Percentiles rank a stretch among this genome's conserved stretches.
phyloP scores from a whole-genome alignment of 2,329 filamentous ascomycete genomes.

The Fusarium pseudonygamai region DNA sequence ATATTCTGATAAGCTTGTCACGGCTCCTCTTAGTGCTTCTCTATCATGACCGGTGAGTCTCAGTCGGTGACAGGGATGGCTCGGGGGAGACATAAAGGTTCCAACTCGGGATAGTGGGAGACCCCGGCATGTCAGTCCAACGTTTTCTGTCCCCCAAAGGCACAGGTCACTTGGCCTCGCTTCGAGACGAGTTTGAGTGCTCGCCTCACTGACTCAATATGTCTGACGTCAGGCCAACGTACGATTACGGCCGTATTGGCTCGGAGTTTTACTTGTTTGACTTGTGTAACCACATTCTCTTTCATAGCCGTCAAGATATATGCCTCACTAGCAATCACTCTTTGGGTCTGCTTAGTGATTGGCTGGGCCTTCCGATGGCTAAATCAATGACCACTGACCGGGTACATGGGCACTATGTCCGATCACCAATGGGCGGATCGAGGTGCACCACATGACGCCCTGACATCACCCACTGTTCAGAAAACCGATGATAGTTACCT shows the following conservation, averaged over 20 bases:
- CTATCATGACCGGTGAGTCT: neutral
- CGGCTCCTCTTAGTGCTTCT: neutral
- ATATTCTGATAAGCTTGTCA: neutral
- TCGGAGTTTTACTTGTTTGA: neutral
- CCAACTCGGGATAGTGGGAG: neutral
- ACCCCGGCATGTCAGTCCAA: fast-evolving
- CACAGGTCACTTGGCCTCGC: neutral
- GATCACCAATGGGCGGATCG: neutral
- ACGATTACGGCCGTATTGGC: neutral
- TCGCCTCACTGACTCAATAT: neutral
- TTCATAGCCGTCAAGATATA: fast-evolving
- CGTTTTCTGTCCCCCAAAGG: neutral
- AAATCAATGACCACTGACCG: neutral
- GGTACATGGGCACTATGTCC: neutral
- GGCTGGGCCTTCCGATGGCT: neutral
- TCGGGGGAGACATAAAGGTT: neutral
- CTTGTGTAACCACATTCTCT: neutral
- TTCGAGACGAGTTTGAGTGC: neutral
- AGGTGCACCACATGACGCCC: neutral
- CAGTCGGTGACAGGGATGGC: neutral
- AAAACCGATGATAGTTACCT: no score
- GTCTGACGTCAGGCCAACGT: neutral
- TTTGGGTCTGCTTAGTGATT: neutral
- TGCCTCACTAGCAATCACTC: neutral
- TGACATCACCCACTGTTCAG: neutral